Conservation (phyloP, 208 protist genomes). For the Wallacemonas rigidus region DNA sequence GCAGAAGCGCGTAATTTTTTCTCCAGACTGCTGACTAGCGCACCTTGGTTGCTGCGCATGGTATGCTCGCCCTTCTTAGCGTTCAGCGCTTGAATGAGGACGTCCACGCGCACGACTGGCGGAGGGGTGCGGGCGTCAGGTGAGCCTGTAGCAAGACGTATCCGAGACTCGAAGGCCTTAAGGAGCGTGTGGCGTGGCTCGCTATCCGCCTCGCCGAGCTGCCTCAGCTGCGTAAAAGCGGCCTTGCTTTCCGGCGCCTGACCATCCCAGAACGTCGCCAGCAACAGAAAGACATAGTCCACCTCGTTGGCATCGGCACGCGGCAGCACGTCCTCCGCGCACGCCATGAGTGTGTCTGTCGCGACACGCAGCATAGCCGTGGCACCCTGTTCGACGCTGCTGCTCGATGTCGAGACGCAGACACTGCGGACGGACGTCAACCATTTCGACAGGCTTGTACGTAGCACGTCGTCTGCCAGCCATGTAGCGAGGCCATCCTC, state of each 20-base stretch:
- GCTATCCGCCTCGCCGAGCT: constrained; percentile 37
- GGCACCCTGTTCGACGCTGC: background rate
- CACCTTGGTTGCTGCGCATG: constrained; percentile 56
- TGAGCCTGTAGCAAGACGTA: background rate
- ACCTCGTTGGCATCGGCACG: background rate
- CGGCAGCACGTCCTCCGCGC: background rate
- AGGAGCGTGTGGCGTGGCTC: background rate
- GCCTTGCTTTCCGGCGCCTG: constrained; percentile 54
- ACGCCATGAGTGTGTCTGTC: background rate
- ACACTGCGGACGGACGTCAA: constrained; percentile 19
- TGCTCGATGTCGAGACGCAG: background rate
- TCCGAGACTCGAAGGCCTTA: background rate
- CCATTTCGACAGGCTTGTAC: background rate
- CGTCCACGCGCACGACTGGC: constrained; percentile 27
- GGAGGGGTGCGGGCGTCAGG: too few relatives aligned
- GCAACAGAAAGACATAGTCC: constrained; percentile 39
- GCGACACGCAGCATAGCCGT: constrained; percentile 4
- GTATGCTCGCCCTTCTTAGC: constrained; percentile 71
- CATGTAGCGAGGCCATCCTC: constrained; percentile 35
- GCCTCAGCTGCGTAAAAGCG: constrained; percentile 56
- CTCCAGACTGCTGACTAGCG: constrained; percentile 60
- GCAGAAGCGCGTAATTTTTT: constrained; percentile 51
- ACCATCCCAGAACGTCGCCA: constrained; percentile 80
- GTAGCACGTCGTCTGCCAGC: constrained; percentile 25
- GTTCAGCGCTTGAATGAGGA: constrained; percentile 82